Base-by-base conservation (phyloP, 768 basidiomycete species). In the Lactarius tabidus region DNA sequence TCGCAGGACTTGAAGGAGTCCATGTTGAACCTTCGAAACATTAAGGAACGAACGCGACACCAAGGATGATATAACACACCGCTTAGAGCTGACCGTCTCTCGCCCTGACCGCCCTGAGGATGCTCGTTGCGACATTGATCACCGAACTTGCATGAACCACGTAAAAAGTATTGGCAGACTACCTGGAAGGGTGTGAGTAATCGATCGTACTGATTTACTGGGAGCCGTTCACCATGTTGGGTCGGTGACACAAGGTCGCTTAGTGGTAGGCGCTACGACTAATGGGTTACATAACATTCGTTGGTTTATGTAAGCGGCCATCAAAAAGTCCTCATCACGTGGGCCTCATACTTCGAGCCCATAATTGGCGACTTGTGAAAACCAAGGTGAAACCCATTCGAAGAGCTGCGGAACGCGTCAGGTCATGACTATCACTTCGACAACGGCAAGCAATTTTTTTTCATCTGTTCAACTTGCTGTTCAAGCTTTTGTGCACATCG, bases 141-240 rank as follows among this genome's bases (percentile, higher is more conserved):
- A 2, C 89, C 89, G 67, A 85, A 90, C 68, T 77, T 82, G 75
- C 88, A 90, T 51, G 76, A 69, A 17, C 88, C 89, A 4, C 84
- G 82, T 55, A 86, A 70, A 69, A 79, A 88, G 72, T 76, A 90
- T 56, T 78, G 75, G 71, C 88, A 90, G 1, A 87, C 79, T 3
- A 70, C 72, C 87, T 88, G 58, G 8, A 58, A 41, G 29, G 1
- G 61, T 26, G 53, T 57, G 20, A 41, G 33, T 54, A 28, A 23
- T 59, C 29, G 23, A 38, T 33, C 14, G 12, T 28, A 39, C 17
- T 28, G 56, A 53, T 38, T 38, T n/a, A 17, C 26, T 26, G 48
- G 18, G 58, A 17, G 33, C 12, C 26, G 12, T 59, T 36, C 41
- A 66, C 65, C 65, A 66, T 66, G 41, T 54, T 17, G 39, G 23